A percentile compares a stretch with the other conserved stretches of the same genome.
Evolutionary conservation across 768 basidiomycete genomes (phyloP).

Genomic region (Rhodotorula kratochvilovae): DNA sequence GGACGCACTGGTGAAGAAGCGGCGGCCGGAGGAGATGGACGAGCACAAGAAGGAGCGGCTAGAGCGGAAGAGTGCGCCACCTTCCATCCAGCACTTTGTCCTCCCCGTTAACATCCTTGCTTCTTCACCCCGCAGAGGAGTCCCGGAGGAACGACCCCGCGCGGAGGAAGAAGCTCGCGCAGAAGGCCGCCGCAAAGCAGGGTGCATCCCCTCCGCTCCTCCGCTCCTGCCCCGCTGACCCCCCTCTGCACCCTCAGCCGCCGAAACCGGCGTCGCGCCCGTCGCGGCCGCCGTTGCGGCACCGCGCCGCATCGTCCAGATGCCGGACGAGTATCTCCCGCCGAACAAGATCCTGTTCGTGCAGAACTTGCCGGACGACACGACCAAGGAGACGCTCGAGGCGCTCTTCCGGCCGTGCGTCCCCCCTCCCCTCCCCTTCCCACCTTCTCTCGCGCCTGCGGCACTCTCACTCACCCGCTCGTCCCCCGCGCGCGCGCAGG

Average conservation of each 20-base stretch:
- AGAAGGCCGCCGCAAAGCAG: conserved; percentile 68
- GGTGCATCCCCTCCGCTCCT: conserved; percentile 52
- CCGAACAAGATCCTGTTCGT: conserved; percentile 99
- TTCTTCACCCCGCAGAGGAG: conserved; percentile 53
- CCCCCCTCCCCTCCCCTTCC: background rate
- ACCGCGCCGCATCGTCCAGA: conserved; percentile 63
- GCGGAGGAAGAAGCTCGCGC: conserved; percentile 73
- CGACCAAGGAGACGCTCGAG: conserved; percentile 86
- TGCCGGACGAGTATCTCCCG: conserved; percentile 99
- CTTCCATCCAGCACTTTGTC: too few relatives aligned
- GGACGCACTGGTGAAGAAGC: conserved; percentile 77
- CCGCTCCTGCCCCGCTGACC: background rate
- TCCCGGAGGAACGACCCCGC: conserved; percentile 85
- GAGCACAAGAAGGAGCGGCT: conserved; percentile 67
- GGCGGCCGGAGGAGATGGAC: conserved; percentile 65
- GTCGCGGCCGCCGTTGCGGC: conserved; percentile 38
- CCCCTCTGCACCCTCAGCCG: conserved; percentile 4
- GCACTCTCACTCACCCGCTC: background rate
- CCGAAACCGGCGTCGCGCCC: conserved; percentile 17
- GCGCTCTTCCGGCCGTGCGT: conserved; percentile 85
- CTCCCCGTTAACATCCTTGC: background rate
- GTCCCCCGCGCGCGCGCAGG: conserved; percentile 50
- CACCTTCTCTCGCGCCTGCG: background rate
- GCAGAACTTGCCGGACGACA: conserved; percentile 89
- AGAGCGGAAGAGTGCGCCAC: conserved; percentile 76